Conservation (phyloP, 139 green algal species). For the Micromonas pusilla region DNA sequence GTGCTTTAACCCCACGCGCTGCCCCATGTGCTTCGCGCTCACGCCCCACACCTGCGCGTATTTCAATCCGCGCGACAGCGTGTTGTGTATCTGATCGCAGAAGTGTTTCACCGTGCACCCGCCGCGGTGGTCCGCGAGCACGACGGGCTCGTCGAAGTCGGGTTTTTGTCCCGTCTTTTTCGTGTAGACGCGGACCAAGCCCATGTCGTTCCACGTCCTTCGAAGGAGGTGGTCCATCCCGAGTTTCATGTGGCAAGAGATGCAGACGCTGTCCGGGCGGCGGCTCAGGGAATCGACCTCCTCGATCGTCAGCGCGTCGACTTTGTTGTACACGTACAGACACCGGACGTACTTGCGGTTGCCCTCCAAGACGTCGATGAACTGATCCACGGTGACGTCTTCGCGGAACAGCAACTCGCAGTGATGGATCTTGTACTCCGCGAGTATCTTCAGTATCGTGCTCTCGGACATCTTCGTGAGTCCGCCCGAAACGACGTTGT, state of each 20-base stretch:
- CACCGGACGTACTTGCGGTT: conserved; percentile 73
- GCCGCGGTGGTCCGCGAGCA: conserved; percentile 77
- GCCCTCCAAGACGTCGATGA: conserved; percentile 97
- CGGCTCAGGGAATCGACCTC: conserved; percentile 88
- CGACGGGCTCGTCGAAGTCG: conserved; percentile 90
- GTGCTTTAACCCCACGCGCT: conserved; percentile 63
- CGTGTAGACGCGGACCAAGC: conserved; percentile 88
- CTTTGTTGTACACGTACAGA: conserved; percentile 99
- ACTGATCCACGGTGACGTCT: conserved; percentile 80
- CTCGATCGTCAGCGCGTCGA: conserved; percentile 84
- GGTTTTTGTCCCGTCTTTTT: conserved; percentile 88
- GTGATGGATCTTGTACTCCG: conserved; percentile 93
- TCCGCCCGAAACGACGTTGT: conserved; percentile 49
- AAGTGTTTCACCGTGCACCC: conserved; percentile 71
- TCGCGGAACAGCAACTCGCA: conserved; percentile 84
- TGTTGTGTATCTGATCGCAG: conserved; percentile 70
- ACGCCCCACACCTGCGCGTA: conserved; percentile 94
- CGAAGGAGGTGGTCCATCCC: conserved; percentile 88
- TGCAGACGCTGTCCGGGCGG: conserved; percentile 71
- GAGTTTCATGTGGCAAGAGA: conserved; percentile 75
- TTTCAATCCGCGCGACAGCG: conserved; percentile 71
- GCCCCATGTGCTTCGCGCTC: conserved; percentile 89
- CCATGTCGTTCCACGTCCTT: conserved; percentile 94
- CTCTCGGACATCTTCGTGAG: conserved; percentile 90
- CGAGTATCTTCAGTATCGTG: conserved; percentile 78